Evolutionary conservation across 2,329 filamentous ascomycete genomes (phyloP).

Genomic region (Diaporthe longicolla): DNA sequence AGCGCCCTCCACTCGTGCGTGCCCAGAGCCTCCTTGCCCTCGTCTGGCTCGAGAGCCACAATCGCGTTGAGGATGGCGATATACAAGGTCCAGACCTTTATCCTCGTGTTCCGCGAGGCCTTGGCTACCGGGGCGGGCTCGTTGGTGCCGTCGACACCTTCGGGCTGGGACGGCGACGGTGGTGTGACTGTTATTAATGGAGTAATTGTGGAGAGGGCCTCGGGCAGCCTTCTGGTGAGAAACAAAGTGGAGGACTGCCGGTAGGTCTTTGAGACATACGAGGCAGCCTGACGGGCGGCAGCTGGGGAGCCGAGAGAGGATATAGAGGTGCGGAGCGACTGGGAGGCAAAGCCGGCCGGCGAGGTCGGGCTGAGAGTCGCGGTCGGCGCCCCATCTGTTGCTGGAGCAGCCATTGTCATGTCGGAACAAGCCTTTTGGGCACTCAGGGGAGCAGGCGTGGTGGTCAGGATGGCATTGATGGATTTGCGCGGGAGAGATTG

Average conservation of each 20-base stretch:
- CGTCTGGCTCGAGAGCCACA: slow-evolving; percentile 88
- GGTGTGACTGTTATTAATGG: slow-evolving; percentile 76
- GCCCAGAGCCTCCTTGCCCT: slow-evolving; percentile 91
- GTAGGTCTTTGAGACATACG: slow-evolving; percentile 90
- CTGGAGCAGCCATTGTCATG: slow-evolving; percentile 36
- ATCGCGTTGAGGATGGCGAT: slow-evolving; percentile 93
- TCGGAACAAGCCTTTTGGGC: slow-evolving; percentile 6
- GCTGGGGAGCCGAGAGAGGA: slow-evolving; percentile 76
- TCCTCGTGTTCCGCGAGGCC: slow-evolving; percentile 84
- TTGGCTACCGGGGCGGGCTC: slow-evolving; percentile 81
- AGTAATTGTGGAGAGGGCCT: slow-evolving; percentile 87
- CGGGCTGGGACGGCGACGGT: slow-evolving; percentile 61
- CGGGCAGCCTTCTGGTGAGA: slow-evolving; percentile 91
- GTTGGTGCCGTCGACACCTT: slow-evolving; percentile 57
- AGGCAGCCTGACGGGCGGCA: slow-evolving; percentile 72
- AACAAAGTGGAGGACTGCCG: slow-evolving; percentile 95
- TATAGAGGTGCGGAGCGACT: slow-evolving; percentile 73
- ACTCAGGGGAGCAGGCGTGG: slow-evolving; percentile 7
- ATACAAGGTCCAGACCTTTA: slow-evolving; percentile 98
- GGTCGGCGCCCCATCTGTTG: slow-evolving; percentile 56
- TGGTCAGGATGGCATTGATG: slow-evolving; percentile 26
- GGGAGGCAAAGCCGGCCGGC: slow-evolving; percentile 61
- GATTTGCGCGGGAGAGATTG: slow-evolving; percentile 19
- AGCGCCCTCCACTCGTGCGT: slow-evolving; percentile 86
- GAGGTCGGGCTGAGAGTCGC: slow-evolving; percentile 61